Conservation (phyloP, 768 basidiomycete genomes). For the Rubroboletus pulcherrimus region DNA sequence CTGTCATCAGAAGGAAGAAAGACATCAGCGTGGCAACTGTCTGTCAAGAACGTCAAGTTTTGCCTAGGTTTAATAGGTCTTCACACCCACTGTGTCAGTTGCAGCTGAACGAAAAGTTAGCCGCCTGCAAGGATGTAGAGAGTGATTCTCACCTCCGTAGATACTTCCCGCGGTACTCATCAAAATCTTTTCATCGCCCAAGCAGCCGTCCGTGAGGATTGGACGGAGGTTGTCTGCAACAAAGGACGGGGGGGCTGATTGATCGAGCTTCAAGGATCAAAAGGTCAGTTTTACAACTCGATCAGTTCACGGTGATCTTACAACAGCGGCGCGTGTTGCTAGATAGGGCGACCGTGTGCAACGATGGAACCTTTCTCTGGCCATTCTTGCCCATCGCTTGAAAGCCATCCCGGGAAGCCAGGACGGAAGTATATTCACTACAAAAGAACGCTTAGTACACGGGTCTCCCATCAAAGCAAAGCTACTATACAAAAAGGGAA, state of each 20-base stretch:
- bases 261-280: neutral
- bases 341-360: constrained; percentile 9
- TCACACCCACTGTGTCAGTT: constrained; percentile 8
- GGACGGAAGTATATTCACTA: constrained; percentile 25
- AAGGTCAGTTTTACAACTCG: neutral
- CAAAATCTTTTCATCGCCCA: neutral
- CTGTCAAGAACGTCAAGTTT: neutral
- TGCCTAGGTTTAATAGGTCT: neutral
- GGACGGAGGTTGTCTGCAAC: constrained; percentile 4
- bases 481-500: constrained; percentile 35
- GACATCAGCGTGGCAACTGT: constrained; percentile 6
- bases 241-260: constrained; percentile 1
- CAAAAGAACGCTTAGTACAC: neutral
- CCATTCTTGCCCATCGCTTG: constrained; percentile 25
- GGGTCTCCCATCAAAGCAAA: neutral
- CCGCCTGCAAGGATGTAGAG: no score
- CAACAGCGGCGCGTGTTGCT: constrained; percentile 3
- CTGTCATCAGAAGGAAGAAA: constrained; percentile 15
- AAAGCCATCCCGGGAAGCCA: constrained; percentile 45
- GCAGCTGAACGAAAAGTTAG: constrained; percentile 2
- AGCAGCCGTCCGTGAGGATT: neutral
- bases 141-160: constrained; percentile 1
- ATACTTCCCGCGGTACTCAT: constrained; percentile 7
- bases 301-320: neutral
- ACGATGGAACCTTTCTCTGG: constrained; percentile 8